Evolutionary conservation across 2,329 filamentous ascomycete species (phyloP).

Genomic region (Epichloe sp.): DNA sequence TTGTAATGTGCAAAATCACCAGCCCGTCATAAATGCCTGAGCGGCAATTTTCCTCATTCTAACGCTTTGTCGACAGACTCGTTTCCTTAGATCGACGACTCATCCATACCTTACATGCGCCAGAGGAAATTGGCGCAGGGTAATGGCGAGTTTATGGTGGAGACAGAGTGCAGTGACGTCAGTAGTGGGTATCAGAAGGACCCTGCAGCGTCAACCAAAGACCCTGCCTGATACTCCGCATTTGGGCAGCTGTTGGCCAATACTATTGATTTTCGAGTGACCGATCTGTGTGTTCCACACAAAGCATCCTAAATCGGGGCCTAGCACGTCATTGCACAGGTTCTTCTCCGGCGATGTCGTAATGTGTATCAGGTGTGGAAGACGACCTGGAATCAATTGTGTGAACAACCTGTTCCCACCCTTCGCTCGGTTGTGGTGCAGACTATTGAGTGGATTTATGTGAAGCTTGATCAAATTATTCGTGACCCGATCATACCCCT

Average conservation of each 20-base stretch:
- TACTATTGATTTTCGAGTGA: neutral
- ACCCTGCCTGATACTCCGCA: conserved; percentile 3
- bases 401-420: no score
- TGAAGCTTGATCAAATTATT: no score
- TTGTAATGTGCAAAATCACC: neutral
- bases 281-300: conserved; percentile 3
- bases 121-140: neutral
- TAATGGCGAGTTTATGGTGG: conserved; percentile 14
- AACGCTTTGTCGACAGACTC: no score
- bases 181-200: conserved; percentile 9
- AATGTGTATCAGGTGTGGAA: neutral
- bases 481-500: neutral
- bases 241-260: neutral
- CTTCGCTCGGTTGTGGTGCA: no score
- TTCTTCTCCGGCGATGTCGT: neutral
- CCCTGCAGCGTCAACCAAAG: conserved; percentile 2
- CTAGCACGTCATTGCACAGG: conserved; percentile 5
- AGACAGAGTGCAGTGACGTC: conserved; percentile 15
- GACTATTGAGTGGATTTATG: no score
- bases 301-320: conserved; percentile 1
- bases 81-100: neutral
- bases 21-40: neutral
- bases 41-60: neutral
- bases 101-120: neutral
- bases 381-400: no score